Base-by-base conservation (phyloP, 768 basidiomycete species). In the Coprinellus micaceus region DNA sequence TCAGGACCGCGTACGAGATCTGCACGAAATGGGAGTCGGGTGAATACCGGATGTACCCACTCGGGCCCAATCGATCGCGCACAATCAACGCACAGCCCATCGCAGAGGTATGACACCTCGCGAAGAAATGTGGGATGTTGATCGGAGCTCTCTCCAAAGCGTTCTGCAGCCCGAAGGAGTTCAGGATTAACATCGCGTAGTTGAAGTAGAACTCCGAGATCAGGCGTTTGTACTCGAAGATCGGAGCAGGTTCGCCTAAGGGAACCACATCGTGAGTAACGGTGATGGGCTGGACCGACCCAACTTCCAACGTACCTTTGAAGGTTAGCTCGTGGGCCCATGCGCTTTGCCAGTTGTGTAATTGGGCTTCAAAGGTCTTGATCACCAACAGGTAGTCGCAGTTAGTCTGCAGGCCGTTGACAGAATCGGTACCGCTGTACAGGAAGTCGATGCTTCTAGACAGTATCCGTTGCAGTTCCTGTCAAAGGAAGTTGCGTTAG, bases 91-190 rank as follows among this genome's bases (percentile, higher is more conserved):
- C 87, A 66, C 88, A 86, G 6, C 83, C 75, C 25, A 81, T 84
- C 2, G 91, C 91, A 9, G 83, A 79, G 2, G 82, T 77, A 67
- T 93, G 85, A 58, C 87, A 88, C 30, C 89, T 82, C 13, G 84
- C 81, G 65, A 94, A 93, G 74, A 94, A 94, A 71, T 94, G 86
- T 0, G 85, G 85, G 40, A 91, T 85, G 65, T 94, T 84, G 41
- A 89, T 70, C 0, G 81, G 71, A 3, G 82, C 78, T 19, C 82
- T 80, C 70, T 96, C 95, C 54, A 98, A 73, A n/a, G 96, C 93
- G 65, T 96, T 91, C 69, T 99, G 95, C 41, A 99, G 79, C 11
- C 96, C 96, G 63, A 99, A 99, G 1, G 95, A 96, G 67, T 97
- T 94, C 56, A 98, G 74, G 36, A 97, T 91, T 51, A 99, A 82